Evolutionary conservation across 169 alveolate genomes (phyloP), one percentile per base, ranked within the genome.

Genomic region (Cryptosporidium meleagridis): DNA sequence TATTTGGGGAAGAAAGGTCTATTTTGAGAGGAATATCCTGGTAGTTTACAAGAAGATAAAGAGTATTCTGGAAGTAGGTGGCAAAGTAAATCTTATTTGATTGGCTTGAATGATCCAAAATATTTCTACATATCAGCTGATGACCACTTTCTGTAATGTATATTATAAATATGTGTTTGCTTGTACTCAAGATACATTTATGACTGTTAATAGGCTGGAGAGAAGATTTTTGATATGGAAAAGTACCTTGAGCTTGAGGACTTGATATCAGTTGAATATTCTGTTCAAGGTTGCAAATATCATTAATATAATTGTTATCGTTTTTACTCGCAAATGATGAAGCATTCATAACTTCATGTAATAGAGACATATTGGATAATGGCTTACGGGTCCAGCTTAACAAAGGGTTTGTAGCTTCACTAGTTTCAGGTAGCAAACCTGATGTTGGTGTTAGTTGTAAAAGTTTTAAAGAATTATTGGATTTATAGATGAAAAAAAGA

Each of bases 11-110:
- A 29, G 45, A 48, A 8, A 80, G 53, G 16, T 80, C 89, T 61
- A 80, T 80, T 26, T 29, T 59, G 9, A 80, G 75, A 8, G 89
- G 89, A 18, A 80, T n/a, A 18, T 59, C 80, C 35, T 80, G 89
- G 18, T 80, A 62, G 26, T 59, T 80, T 21, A 65, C 75, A 18
- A 80, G 75, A n/a, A 80, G 62, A 18, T 80, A 80, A 29, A 80
- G 53, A 18, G 39, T 23, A 26, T 80, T 80, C n/a, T 65, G 55
- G 0, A 33, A 62, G 23, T 80, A 80, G 1, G 89, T 80, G 5
- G 75, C 35, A 41, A 62, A 65, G 53, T 80, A 80, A 23, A 80
- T 62, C 31, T 80, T 80, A 69, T 80, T 39, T 35, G 52, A 37
- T 37, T 62, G 86, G 37, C 21, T 65, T 35, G 75, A 41, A 41